phyloP scores from a whole-genome alignment of 306 rosid species.

The Abrus precatorius region DNA sequence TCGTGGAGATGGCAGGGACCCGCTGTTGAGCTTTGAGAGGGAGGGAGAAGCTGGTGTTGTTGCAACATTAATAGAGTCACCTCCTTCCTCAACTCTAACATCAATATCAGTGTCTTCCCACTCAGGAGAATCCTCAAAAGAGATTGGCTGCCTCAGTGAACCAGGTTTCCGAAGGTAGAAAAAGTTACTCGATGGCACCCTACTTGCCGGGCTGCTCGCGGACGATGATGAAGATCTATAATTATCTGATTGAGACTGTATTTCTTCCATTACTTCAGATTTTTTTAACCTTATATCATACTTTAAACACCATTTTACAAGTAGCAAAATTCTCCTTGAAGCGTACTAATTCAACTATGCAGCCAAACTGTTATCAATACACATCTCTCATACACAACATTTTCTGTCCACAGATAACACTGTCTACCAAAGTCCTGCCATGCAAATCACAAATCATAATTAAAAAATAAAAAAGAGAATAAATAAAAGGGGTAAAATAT shows the following conservation, averaged over 20 bases:
- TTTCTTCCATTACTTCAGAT: slow-evolving; percentile 78
- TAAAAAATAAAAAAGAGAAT: background rate
- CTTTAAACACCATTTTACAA: slow-evolving; percentile 40
- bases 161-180: slow-evolving; percentile 97
- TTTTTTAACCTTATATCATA: background rate
- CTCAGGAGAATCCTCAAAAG: slow-evolving; percentile 98
- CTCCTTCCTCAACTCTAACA: slow-evolving; percentile 85
- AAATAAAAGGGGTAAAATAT: background rate
- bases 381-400: slow-evolving; percentile 1
- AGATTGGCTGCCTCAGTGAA: slow-evolving; percentile 92
- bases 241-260: slow-evolving; percentile 93
- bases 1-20: slow-evolving; percentile 89
- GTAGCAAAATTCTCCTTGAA: slow-evolving; percentile 22
- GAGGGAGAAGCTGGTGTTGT: slow-evolving; percentile 92
- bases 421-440: slow-evolving; percentile 40
- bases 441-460: slow-evolving; percentile 44
- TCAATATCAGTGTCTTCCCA: slow-evolving; percentile 94
- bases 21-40: slow-evolving; percentile 89
- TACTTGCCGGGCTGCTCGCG: slow-evolving; percentile 95
- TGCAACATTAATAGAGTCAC: slow-evolving; percentile 80
- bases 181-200: slow-evolving; percentile 98
- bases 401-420: slow-evolving; percentile 28
- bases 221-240: slow-evolving; percentile 97
- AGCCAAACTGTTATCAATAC: slow-evolving; percentile 8
- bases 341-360: slow-evolving; percentile 29